Evolutionary conservation across 2,329 filamentous ascomycete genomes (phyloP).

Genomic region (Coniochaeta sp.): DNA sequence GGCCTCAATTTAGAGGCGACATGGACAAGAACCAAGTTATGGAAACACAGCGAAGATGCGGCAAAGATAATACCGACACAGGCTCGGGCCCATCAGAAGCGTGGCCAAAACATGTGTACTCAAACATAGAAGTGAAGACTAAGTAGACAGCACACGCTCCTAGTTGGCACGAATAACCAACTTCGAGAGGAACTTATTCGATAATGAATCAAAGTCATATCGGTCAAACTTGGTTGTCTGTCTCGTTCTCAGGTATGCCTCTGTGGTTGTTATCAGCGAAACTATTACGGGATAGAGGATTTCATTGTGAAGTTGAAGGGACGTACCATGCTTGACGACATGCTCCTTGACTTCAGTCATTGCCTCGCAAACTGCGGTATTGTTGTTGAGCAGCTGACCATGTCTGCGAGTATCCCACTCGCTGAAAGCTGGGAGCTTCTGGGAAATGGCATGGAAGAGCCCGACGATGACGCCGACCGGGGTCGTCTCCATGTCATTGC

Average conservation of each 20-base stretch:
- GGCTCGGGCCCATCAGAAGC: conserved; percentile 16
- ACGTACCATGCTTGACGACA: conserved; percentile 87
- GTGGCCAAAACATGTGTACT: background rate
- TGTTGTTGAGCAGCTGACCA: conserved; percentile 84
- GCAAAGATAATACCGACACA: background rate
- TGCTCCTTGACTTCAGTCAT: conserved; percentile 94
- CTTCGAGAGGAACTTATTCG: conserved; percentile 95
- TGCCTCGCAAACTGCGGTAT: conserved; percentile 84
- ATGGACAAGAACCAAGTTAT: background rate
- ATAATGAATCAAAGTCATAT: conserved; percentile 87
- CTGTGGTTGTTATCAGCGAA: conserved; percentile 49
- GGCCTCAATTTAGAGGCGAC: background rate
- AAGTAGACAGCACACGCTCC: conserved; percentile 12
- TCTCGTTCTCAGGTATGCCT: conserved; percentile 78
- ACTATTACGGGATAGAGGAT: background rate
- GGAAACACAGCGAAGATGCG: background rate
- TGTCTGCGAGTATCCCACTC: conserved; percentile 94
- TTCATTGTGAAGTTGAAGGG: background rate
- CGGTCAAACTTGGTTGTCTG: conserved; percentile 78
- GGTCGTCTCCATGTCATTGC: conserved; percentile 90
- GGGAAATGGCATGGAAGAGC: conserved; percentile 94
- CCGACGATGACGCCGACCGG: conserved; percentile 95
- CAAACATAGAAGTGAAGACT: conserved; percentile 14
- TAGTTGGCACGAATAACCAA: conserved; percentile 93
- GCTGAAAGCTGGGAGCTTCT: conserved; percentile 85